Conservation (phyloP, 176 grass and related monocot species). For the Aegilops sharonensis region DNA sequence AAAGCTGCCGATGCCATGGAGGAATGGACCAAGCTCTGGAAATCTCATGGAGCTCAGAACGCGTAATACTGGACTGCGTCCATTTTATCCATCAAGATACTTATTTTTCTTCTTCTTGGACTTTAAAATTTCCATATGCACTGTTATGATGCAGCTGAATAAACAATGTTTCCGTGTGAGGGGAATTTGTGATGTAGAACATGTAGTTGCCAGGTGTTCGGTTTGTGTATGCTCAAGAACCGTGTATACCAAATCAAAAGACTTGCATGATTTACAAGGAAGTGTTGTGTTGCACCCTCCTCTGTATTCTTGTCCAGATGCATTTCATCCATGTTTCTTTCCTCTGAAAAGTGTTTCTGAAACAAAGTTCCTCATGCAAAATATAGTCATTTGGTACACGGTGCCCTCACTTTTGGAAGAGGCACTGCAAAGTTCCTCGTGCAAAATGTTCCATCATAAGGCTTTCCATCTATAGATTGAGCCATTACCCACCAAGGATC, state of each 20-base stretch:
- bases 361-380: too few relatives aligned
- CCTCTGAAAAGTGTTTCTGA: too few relatives aligned
- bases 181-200: slow-evolving; percentile 13
- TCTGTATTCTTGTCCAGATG: too few relatives aligned
- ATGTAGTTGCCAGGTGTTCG: neutral
- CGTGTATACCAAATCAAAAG: neutral
- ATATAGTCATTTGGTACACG: too few relatives aligned
- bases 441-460: too few relatives aligned
- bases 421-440: too few relatives aligned
- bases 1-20: slow-evolving; percentile 76
- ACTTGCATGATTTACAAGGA: neutral
- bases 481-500: too few relatives aligned
- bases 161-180: slow-evolving; percentile 26
- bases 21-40: slow-evolving; percentile 85
- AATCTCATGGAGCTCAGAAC: slow-evolving; percentile 45
- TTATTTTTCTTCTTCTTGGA: slow-evolving; percentile 1
- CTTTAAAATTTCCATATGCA: slow-evolving; percentile 22
- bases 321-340: too few relatives aligned
- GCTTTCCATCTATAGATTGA: too few relatives aligned
- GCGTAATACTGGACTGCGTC: slow-evolving; percentile 19
- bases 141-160: slow-evolving; percentile 30
- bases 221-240: slow-evolving; percentile 1
- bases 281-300: too few relatives aligned
- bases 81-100: neutral
- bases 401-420: too few relatives aligned